These are phyloP conservation scores for Mortierella sp. DNA, from an alignment of 371 early-diverging fungal species.

Conservation along the genomic window DNA sequence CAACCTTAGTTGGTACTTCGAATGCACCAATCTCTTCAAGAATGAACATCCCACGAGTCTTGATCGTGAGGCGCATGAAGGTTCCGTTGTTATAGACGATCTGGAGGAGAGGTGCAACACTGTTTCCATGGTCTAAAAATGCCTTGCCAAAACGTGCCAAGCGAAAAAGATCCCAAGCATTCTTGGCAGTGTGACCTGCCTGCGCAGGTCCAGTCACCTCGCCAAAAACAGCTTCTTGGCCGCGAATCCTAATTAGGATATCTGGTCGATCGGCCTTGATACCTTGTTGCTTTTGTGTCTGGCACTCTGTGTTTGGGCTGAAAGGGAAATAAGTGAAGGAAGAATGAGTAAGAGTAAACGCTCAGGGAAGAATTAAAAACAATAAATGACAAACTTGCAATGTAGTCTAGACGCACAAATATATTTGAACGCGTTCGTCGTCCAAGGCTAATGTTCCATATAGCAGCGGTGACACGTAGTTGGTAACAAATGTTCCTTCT, in stretches of 20 bases:
- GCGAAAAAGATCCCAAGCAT: constrained; percentile 2
- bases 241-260: constrained; percentile 6
- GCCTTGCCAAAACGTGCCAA: constrained; percentile 15
- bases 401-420: too few species aligned
- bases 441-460: too few species aligned
- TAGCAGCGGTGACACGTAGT: too few species aligned
- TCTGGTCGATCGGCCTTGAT: constrained; percentile 21
- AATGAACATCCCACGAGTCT: not conserved
- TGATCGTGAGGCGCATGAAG: not conserved
- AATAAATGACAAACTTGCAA: too few species aligned
- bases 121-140: constrained; percentile 1
- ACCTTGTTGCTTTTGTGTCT: constrained; percentile 14
- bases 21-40: constrained; percentile 9
- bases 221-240: constrained; percentile 5
- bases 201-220: constrained; percentile 11
- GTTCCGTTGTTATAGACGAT: not conserved
- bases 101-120: constrained; percentile 6
- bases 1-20: constrained; percentile 1
- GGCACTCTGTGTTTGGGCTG: constrained; percentile 14
- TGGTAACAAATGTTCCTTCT: too few species aligned
- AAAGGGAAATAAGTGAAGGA: not conserved
- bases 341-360: too few species aligned
- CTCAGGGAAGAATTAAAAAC: too few species aligned
- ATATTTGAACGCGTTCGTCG: too few species aligned
- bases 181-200: not conserved